A percentile compares a stretch with the other conserved stretches of the same genome.
Evolutionary conservation across 148 eudicot genomes (phyloP).

Genomic region (Diospyros kaki): DNA sequence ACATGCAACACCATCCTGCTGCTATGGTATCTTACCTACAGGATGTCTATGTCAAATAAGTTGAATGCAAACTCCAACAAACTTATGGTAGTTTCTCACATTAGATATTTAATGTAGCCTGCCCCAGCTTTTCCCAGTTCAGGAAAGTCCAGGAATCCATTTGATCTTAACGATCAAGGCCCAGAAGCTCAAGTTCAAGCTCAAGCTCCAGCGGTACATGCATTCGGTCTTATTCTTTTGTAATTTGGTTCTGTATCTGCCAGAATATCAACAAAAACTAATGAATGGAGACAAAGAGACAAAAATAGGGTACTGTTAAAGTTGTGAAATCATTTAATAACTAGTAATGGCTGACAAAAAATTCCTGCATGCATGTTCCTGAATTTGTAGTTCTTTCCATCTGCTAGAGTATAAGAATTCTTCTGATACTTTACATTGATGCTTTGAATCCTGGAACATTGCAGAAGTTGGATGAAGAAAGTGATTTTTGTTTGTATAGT

Average conservation of each 20-base stretch:
- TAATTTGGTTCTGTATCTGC: not conserved
- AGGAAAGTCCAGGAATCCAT: conserved; percentile 61
- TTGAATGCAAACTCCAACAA: not conserved
- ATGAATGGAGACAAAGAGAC: not conserved
- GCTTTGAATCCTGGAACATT: not conserved
- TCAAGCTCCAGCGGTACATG: conserved; percentile 41
- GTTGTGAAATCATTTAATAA: not conserved
- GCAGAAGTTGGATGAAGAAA: conserved; percentile 1
- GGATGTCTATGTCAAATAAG: not conserved
- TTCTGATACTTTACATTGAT: not conserved
- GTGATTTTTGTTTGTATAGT: not conserved
- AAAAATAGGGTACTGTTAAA: not conserved
- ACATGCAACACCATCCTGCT: conserved; percentile 47
- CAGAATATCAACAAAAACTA: not conserved
- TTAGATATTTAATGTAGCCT: conserved; percentile 30
- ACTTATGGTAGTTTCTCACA: conserved; percentile 8
- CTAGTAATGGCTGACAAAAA: not conserved
- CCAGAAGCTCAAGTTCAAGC: conserved; percentile 23
- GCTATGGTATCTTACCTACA: conserved; percentile 35
- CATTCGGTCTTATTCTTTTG: not conserved
- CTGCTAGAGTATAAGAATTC: not conserved
- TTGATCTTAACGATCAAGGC: conserved; percentile 45
- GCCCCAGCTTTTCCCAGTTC: conserved; percentile 26
- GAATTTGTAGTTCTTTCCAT: not conserved
- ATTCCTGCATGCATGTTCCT: not conserved